Percentiles rank a stretch among this genome's conserved stretches.
These are phyloP conservation scores for Trypanosoma avium DNA, from an alignment of 208 protist species.

Conservation along the genomic window DNA sequence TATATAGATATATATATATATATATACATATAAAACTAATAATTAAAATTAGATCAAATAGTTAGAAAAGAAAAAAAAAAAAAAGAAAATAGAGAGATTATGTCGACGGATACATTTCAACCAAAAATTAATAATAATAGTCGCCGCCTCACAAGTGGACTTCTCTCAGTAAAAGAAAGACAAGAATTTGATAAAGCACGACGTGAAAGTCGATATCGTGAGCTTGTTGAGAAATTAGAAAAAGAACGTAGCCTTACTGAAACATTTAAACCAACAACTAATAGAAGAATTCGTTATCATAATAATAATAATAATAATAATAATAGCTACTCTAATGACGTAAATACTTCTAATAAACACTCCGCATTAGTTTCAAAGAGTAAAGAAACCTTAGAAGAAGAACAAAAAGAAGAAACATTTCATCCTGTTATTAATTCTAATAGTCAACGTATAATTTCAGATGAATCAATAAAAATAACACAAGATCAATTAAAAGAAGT, in stretches of 20 bases:
- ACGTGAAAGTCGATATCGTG: conserved; percentile 1
- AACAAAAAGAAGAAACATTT: conserved; percentile 12
- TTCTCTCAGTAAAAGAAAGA: conserved; percentile 18
- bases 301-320: not conserved
- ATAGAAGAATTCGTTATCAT: not conserved
- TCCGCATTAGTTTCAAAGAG: too few relatives aligned
- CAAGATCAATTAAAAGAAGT: conserved; percentile 13
- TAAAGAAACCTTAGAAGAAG: conserved; percentile 1
- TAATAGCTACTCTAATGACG: not conserved
- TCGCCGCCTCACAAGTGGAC: conserved; percentile 11
- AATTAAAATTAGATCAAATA: too few relatives aligned
- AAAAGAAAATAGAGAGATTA: too few relatives aligned
- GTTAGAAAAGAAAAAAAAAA: too few relatives aligned
- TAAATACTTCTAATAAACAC: too few relatives aligned
- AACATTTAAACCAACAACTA: conserved; percentile 29
- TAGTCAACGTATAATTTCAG: conserved; percentile 9
- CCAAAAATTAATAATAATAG: conserved; percentile 17
- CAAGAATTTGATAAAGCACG: conserved; percentile 23
- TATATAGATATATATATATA: too few relatives aligned
- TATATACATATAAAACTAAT: too few relatives aligned
- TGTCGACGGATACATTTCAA: not conserved
- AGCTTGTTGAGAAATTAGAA: conserved; percentile 18
- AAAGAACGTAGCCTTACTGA: conserved; percentile 19
- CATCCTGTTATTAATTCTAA: conserved; percentile 23
- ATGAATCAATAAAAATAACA: not conserved